Evolutionary conservation across 2,329 filamentous ascomycete genomes (phyloP).

Genomic region (Xylaria sp.): DNA sequence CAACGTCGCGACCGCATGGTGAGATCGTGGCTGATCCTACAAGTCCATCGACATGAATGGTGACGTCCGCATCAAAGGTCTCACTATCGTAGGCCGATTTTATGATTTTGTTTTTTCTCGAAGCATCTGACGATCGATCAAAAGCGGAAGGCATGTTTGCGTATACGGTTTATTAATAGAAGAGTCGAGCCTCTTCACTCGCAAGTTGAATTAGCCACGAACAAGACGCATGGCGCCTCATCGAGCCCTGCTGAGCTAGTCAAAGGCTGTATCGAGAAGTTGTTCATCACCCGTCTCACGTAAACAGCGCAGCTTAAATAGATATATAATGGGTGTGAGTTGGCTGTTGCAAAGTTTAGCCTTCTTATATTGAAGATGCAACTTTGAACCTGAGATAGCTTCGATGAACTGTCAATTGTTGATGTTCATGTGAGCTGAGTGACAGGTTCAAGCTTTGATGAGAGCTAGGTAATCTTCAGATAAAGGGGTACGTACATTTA

Average conservation of each 20-base stretch:
- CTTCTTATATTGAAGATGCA: constrained; percentile 1
- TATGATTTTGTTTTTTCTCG: constrained; percentile 68
- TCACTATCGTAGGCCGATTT: constrained; percentile 83
- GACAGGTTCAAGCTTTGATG: constrained; percentile 25
- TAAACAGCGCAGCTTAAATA: constrained; percentile 1
- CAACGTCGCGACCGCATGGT: constrained; percentile 88
- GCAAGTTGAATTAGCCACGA: constrained; percentile 20
- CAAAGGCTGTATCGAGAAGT: neutral
- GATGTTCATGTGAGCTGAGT: neutral
- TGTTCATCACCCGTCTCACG: constrained; percentile 16
- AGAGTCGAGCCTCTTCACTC: constrained; percentile 24
- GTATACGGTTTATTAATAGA: neutral
- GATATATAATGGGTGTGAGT: neutral
- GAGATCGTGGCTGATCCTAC: constrained; percentile 95
- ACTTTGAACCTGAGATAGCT: neutral
- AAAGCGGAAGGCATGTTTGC: constrained; percentile 61
- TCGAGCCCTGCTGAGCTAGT: constrained; percentile 25
- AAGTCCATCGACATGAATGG: constrained; percentile 81
- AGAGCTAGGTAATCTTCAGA: constrained; percentile 13
- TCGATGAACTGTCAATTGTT: constrained; percentile 2
- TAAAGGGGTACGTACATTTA: constrained; percentile 8
- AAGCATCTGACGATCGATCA: constrained; percentile 57
- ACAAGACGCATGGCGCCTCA: constrained; percentile 32
- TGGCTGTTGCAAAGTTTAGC: neutral
- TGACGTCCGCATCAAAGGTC: constrained; percentile 86